These are phyloP conservation scores for Magnusiomyces suaveolens DNA, from an alignment of 1,139 yeast species.

Conservation along the genomic window DNA sequence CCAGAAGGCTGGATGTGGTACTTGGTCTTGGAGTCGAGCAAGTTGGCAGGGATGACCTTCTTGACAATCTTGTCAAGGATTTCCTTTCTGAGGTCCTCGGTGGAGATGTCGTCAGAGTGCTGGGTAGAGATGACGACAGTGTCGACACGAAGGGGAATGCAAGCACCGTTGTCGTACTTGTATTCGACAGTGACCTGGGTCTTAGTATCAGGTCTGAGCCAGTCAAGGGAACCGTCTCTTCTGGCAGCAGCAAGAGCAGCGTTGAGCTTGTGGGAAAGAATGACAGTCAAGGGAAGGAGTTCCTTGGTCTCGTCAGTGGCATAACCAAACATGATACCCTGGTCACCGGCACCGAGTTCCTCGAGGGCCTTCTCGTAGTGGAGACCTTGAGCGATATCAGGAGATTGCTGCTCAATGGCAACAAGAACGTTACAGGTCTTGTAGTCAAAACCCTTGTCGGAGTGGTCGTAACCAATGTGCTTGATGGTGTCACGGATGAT, in stretches of 20 bases:
- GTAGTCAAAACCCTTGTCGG: slow-evolving; percentile 97
- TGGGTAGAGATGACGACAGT: slow-evolving; percentile 96
- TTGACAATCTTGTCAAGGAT: slow-evolving; percentile 71
- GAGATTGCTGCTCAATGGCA: slow-evolving; percentile 98
- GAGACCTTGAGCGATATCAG: slow-evolving; percentile 98
- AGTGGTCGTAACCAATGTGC: slow-evolving; percentile 94
- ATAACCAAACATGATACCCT: slow-evolving; percentile 99
- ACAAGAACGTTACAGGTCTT: slow-evolving; percentile 98
- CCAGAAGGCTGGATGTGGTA: slow-evolving; percentile 99
- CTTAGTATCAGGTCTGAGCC: slow-evolving; percentile 99
- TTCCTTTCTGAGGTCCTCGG: slow-evolving; percentile 80
- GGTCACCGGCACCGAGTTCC: slow-evolving; percentile 99
- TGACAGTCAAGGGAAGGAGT: slow-evolving; percentile 87
- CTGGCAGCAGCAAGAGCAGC: slow-evolving; percentile 95
- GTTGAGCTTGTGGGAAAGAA: slow-evolving; percentile 92
- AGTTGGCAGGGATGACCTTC: slow-evolving; percentile 83
- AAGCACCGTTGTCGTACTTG: slow-evolving; percentile 88
- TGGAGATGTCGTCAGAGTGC: slow-evolving; percentile 91
- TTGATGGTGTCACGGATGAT: slow-evolving; percentile 96
- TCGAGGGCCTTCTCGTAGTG: slow-evolving; percentile 95
- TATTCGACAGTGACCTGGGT: slow-evolving; percentile 98
- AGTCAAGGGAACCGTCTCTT: slow-evolving; percentile 84
- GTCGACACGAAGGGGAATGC: slow-evolving; percentile 91
- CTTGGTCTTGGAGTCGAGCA: slow-evolving; percentile 87
- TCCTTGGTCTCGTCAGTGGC: slow-evolving; percentile 99